These are phyloP conservation scores for Monosporozyma servazzii DNA, from an alignment of 805 yeast genomes.

Conservation along the genomic window DNA sequence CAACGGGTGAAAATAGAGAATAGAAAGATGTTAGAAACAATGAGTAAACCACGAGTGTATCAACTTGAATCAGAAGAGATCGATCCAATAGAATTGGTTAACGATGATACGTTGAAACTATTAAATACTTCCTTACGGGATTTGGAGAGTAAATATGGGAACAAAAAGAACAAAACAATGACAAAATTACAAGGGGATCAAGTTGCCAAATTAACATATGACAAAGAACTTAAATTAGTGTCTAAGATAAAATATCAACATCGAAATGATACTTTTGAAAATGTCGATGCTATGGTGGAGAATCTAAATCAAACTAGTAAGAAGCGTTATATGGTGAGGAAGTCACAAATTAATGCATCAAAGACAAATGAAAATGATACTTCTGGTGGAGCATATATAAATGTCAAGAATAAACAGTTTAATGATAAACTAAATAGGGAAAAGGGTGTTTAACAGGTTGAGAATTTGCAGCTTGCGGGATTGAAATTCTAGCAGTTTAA, in stretches of 20 bases:
- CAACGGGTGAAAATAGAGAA: conserved; percentile 14
- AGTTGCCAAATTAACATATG: conserved; percentile 24
- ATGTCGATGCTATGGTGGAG: conserved; percentile 14
- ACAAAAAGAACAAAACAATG: conserved; percentile 3
- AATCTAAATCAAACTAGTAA: conserved; percentile 15
- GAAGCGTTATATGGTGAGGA: conserved; percentile 15
- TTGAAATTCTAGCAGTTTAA: too few species aligned
- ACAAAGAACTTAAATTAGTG: conserved; percentile 19
- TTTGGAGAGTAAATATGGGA: conserved; percentile 10
- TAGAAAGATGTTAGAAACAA: conserved; percentile 15
- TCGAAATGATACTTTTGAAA: conserved; percentile 9
- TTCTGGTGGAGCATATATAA: conserved; percentile 17
- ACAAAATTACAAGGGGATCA: conserved; percentile 9
- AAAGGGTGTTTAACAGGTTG: neutral
- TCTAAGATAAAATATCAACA: conserved; percentile 8
- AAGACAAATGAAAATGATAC: neutral
- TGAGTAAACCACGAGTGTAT: conserved; percentile 21
- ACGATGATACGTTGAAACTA: conserved; percentile 5
- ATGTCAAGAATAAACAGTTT: conserved; percentile 27
- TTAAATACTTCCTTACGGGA: conserved; percentile 20
- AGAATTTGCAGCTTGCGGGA: too few species aligned
- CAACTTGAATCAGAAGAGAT: conserved; percentile 10
- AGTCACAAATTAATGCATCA: conserved; percentile 9
- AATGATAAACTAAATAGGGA: conserved; percentile 21
- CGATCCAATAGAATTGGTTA: neutral